Evolutionary conservation across 139 green algal genomes (phyloP), one percentile per base, ranked within the genome.

Genomic region (Closterium sp.): DNA sequence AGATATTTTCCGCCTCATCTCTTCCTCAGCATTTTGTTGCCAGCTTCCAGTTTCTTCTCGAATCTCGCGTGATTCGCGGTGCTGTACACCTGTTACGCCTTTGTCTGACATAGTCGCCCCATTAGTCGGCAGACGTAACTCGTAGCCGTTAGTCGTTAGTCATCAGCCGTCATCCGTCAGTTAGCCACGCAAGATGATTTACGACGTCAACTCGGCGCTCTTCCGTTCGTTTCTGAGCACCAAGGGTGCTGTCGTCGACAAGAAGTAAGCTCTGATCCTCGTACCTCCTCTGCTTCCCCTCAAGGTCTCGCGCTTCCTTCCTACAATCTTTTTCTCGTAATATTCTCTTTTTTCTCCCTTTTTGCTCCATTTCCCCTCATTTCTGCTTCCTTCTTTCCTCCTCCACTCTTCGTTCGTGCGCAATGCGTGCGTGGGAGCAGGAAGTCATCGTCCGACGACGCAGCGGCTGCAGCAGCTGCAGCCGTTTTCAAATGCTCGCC

Each of bases 201-300:
- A 92, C 90, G 90, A 92, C 90, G 45, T 92, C 34, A 92, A 73
- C 85, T 92, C 90, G 31, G n/a, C 73, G n/a, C 79, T 92, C 90
- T 92, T 92, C 73, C 30, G 79, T 19, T 92, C 90, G 31, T 92
- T 91, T 86, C 90, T 92, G 79, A 92, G 32, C 89, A 28, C n/a
- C 30, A 90, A 90, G 32, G 89, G 89, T 10, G 89, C 62, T 6
- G 62, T 24, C 62, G 62, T 79, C 62, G 62, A 79, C 17, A 79
- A 79, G 62, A 79, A 79, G 62, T 79, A 79, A 79, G 62, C 62
- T 79, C 62, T 79, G 1, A 22, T 0, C 62, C 62, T 79, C 62
- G 17, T 22, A 27, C 17, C 50, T 73, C 50, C 50, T 73, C 50
- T 22, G 1, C 50, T 73, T 73, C 50, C 50, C 9, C 4, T 22